Conservation (phyloP, 495 filamentous ascomycete genomes). For the Xylaria castorea region DNA sequence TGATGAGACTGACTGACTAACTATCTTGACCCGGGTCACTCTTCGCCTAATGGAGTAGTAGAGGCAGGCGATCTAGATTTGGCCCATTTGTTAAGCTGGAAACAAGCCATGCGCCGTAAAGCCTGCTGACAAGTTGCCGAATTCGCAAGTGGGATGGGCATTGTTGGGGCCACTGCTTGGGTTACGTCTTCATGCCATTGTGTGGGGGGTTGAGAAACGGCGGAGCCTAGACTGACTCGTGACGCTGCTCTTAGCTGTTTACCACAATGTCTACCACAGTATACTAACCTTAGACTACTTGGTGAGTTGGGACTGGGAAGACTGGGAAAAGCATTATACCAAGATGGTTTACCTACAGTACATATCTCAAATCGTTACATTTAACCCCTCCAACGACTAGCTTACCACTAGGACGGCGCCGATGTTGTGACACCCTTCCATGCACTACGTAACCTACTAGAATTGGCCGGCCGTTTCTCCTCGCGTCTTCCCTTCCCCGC, state of each 20-base stretch:
- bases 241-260: slow-evolving; percentile 7
- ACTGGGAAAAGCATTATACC: background rate
- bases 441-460: slow-evolving; percentile 7
- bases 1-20: background rate
- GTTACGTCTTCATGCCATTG: slow-evolving; percentile 12
- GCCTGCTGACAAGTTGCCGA: slow-evolving; percentile 13
- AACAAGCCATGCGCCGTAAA: slow-evolving; percentile 13
- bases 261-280: background rate
- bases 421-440: slow-evolving; percentile 2
- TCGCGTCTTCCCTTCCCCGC: slow-evolving; percentile 5
- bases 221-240: slow-evolving; percentile 17
- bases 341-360: background rate
- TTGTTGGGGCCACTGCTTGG: slow-evolving; percentile 5
- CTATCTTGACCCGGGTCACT: background rate
- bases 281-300: background rate
- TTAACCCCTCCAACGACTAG: background rate
- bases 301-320: background rate
- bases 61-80: slow-evolving; percentile 14
- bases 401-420: slow-evolving; percentile 13
- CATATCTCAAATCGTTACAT: background rate
- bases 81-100: slow-evolving; percentile 3
- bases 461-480: background rate
- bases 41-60: slow-evolving; percentile 9
- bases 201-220: slow-evolving; percentile 4
- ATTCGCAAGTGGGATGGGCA: slow-evolving; percentile 10